Base-by-base conservation (phyloP, 768 basidiomycete genomes). In the Lentinula edodes region DNA sequence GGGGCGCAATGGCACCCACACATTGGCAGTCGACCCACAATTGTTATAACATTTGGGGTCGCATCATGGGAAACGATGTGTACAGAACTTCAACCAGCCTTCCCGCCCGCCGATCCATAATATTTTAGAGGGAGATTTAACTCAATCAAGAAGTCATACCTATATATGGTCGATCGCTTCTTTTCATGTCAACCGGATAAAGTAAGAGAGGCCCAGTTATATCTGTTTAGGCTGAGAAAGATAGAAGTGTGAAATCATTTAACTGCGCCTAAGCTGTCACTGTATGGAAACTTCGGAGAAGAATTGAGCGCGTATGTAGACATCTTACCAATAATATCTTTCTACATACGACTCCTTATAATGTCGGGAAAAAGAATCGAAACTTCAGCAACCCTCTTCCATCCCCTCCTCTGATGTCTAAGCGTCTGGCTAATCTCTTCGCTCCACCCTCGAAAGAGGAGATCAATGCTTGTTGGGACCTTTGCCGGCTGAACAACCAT, bases 401-500 rank as follows among this genome's bases (percentile, higher is more conserved):
- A 23, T 23, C 23, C 23, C 23, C 18, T 18, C 23, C 18, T 18
- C 52, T 16, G 35, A 56, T 56, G 55, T 56, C 39, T 28, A 59
- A 50, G 18, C 58, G 58, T 48, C 50, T 48, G 34, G 16, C 58
- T 18, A 35, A 20, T 34, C 63, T 70, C 16, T 60, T 68, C 20
- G 60, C 65, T 5, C 60, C 61, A 13, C 68, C 68, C 45, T 69
- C 64, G 12, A 51, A 39, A 23, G 61, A 60, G 18, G 72, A 74
- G 59, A 20, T 71, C 18, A 65, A 61, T 23, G 71, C 71, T 10
- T 74, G 73, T 41, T 74, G 68, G 67, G 72, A 73, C 39, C 63
- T 74, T n/a, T 74, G 72, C 59, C 64, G 73, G 2, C 52, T 72
- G 35, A 66, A 71, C 52, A 73, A 71, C 50, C 71, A 73, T 55